phyloP scores from a whole-genome alignment of 108 stramenopile species.

The Skeletonema grethae region DNA sequence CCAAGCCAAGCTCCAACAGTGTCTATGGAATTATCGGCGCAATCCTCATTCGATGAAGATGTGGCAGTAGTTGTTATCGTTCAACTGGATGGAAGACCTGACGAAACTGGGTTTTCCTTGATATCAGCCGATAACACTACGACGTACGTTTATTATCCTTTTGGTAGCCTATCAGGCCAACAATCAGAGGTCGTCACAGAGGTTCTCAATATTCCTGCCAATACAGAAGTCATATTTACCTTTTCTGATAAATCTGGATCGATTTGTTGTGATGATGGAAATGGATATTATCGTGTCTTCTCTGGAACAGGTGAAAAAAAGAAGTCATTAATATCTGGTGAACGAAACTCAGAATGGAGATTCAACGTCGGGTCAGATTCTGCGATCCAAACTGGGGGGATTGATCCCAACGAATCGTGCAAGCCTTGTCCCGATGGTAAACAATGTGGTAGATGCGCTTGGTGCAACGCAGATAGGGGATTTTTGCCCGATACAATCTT shows the following conservation, averaged over 20 bases:
- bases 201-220: constrained; percentile 10
- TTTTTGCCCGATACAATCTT: constrained; percentile 26
- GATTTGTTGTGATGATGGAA: constrained; percentile 13
- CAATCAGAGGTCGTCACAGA: constrained; percentile 19
- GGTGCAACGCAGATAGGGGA: constrained; percentile 29
- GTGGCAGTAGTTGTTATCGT: constrained; percentile 24
- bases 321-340: constrained; percentile 22
- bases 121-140: constrained; percentile 12
- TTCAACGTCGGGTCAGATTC: constrained; percentile 10
- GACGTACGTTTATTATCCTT: constrained; percentile 19
- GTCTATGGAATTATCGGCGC: background rate
- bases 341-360: background rate
- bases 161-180: constrained; percentile 20
- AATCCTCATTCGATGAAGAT: background rate
- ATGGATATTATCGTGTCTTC: constrained; percentile 29
- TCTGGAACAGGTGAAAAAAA: constrained; percentile 23
- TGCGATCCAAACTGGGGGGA: constrained; percentile 7
- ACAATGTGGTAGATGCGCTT: constrained; percentile 27
- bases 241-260: constrained; percentile 6
- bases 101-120: constrained; percentile 27
- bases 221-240: constrained; percentile 10
- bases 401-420: constrained; percentile 32
- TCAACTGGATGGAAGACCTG: constrained; percentile 24
- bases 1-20: background rate
- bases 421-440: constrained; percentile 30